Evolutionary conservation across 768 basidiomycete species (phyloP).

Genomic region (Filobasidium wieringae): DNA sequence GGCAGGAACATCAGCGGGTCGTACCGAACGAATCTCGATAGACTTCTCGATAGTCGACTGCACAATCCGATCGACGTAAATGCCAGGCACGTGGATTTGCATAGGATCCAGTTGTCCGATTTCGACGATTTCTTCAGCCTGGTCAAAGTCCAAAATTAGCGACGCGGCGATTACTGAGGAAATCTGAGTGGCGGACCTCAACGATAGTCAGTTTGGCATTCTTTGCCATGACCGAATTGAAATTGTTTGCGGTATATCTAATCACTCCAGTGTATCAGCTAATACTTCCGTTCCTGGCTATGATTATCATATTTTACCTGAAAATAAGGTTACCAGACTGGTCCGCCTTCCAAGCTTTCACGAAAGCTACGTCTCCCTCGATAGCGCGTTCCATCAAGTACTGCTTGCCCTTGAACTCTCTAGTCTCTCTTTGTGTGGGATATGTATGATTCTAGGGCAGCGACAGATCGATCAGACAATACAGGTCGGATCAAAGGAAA

Average conservation of each 20-base stretch:
- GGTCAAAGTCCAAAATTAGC: not conserved
- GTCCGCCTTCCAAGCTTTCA: conserved; percentile 85
- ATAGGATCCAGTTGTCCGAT: conserved; percentile 68
- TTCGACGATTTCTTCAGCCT: conserved; percentile 85
- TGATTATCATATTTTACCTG: conserved; percentile 13
- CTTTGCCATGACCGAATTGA: conserved; percentile 72
- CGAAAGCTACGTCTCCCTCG: conserved; percentile 49
- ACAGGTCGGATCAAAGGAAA: too few relatives aligned
- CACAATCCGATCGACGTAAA: conserved; percentile 83
- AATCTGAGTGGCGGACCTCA: conserved; percentile 46
- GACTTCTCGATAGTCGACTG: conserved; percentile 60
- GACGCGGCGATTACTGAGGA: not conserved
- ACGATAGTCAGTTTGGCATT: conserved; percentile 82
- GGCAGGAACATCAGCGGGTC: conserved; percentile 41
- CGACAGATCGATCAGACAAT: too few relatives aligned
- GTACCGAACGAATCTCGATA: conserved; percentile 65
- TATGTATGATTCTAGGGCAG: not conserved
- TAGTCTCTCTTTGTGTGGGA: conserved; percentile 52
- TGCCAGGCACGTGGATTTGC: conserved; percentile 53
- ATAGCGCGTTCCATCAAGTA: conserved; percentile 74
- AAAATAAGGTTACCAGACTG: conserved; percentile 79
- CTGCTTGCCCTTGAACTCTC: conserved; percentile 62
- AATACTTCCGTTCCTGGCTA: not conserved
- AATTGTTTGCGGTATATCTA: conserved; percentile 79
- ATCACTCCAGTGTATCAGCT: conserved; percentile 36